Conservation (phyloP, 371 early-diverging fungal species). For the Circinella minor region DNA sequence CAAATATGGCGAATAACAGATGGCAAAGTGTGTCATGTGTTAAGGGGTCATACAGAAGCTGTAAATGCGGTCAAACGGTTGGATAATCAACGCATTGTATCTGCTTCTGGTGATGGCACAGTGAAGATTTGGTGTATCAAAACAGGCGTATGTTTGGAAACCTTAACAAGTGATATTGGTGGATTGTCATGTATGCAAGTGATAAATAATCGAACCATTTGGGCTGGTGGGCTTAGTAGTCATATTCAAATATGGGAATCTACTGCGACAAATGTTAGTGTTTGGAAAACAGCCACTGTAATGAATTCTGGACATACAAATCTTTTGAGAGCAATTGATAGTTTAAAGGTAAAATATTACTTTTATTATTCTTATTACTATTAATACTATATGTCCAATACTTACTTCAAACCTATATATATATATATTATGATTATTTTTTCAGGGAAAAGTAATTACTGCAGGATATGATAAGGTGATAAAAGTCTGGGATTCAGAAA, state of each 20-base stretch:
- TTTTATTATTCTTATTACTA: neutral
- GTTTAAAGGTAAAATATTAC: constrained; percentile 43
- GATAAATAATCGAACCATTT: constrained; percentile 78
- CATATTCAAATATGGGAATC: constrained; percentile 91
- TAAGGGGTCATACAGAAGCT: constrained; percentile 83
- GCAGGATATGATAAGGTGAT: constrained; percentile 91
- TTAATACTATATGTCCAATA: constrained; percentile 40
- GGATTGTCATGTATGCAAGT: constrained; percentile 94
- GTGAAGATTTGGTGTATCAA: constrained; percentile 87
- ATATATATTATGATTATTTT: neutral
- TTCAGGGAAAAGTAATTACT: constrained; percentile 45
- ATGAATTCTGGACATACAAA: constrained; percentile 87
- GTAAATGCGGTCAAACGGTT: constrained; percentile 85
- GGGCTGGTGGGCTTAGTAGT: constrained; percentile 91
- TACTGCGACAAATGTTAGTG: constrained; percentile 67
- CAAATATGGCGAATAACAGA: constrained; percentile 50
- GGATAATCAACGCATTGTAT: constrained; percentile 66
- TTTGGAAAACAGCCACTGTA: constrained; percentile 24
- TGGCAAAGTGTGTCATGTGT: constrained; percentile 59
- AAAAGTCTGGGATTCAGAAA: constrained; percentile 89
- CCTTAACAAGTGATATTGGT: constrained; percentile 65
- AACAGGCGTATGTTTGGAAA: constrained; percentile 66
- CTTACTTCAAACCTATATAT: no score
- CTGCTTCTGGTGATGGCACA: constrained; percentile 87
- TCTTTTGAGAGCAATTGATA: constrained; percentile 90